Evolutionary conservation across 2,329 filamentous ascomycete species (phyloP), one percentile per base, ranked within the genome.

Genomic region (Paecilomyces fulvus): DNA sequence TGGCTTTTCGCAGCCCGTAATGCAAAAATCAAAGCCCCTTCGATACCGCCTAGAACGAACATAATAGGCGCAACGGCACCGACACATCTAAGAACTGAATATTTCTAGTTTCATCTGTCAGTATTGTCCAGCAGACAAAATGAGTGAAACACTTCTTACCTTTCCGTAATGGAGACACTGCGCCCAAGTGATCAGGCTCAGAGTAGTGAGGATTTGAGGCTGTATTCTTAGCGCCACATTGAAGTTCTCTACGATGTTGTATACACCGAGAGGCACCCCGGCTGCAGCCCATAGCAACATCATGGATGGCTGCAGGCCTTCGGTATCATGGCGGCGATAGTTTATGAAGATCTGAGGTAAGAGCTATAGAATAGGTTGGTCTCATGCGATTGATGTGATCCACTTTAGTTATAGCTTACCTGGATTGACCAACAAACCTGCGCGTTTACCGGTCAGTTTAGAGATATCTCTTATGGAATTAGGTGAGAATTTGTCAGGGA

Each of bases 331-430:
- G 1, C 85, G 77, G 3, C 81, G 79, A 63, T 85, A 83, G 64
- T 89, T 89, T 63, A 87, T 80, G 31, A 85, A 68, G 52, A 89
- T 87, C 66, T 89, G 86, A 0, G 86, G 86, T 25, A 89, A 80
- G 25, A 89, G 75, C 79, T 88, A 65, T n/a, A 60, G 49, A 23
- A 21, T 6, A 21, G 53, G 46, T 55, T 28, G 20, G 8, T 17
- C 3, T 43, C 30, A 55, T 20, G 28, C 25, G 4, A 28, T 28
- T 7, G 1, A 28, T 28, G 21, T 3, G 25, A 28, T 28, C 54
- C 6, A 4, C 0, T 2, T n/a, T n/a, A n/a, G n/a, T n/a, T 46
- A 25, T 25, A 25, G 10, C 68, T 11, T 68, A 83, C 82, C 69
- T 85, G 83, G 30, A 87, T 73, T 17, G 83, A 87, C 85, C 85